These are phyloP conservation scores for Tephrocybe sp. DNA, from an alignment of 768 basidiomycete species.

Conservation along the genomic window DNA sequence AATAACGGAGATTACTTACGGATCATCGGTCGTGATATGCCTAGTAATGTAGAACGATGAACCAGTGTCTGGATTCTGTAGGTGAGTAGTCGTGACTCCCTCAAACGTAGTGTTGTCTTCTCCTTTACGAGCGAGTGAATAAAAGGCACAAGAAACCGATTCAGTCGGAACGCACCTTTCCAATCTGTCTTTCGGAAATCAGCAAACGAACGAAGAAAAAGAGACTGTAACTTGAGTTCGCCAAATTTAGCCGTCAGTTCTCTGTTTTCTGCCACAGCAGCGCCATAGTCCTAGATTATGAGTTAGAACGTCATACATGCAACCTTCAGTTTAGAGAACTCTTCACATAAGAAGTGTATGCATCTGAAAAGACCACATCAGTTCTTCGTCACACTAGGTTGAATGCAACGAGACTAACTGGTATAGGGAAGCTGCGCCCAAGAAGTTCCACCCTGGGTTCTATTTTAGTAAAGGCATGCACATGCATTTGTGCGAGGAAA, in stretches of 20 bases:
- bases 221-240: conserved; percentile 18
- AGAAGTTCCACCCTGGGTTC: conserved; percentile 14
- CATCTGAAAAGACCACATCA: conserved; percentile 2
- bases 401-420: conserved; percentile 4
- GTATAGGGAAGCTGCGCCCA: conserved; percentile 19
- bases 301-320: background rate
- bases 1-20: conserved; percentile 1
- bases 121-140: background rate
- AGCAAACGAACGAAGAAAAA: conserved; percentile 17
- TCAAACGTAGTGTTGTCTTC: conserved; percentile 18
- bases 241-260: conserved; percentile 15
- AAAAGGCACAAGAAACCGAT: background rate
- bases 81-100: conserved; percentile 16
- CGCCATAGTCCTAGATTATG: conserved; percentile 16
- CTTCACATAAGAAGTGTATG: conserved; percentile 18
- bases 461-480: background rate
- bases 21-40: conserved; percentile 12
- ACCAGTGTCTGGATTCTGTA: conserved; percentile 17
- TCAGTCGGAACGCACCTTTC: conserved; percentile 2
- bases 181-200: conserved; percentile 15
- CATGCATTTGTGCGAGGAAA: background rate
- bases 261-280: conserved; percentile 14
- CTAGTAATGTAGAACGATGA: conserved; percentile 17
- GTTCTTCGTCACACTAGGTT: background rate
- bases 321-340: background rate